phyloP scores from a whole-genome alignment of 2,329 filamentous ascomycete genomes.

The Fusarium bulbicola region DNA sequence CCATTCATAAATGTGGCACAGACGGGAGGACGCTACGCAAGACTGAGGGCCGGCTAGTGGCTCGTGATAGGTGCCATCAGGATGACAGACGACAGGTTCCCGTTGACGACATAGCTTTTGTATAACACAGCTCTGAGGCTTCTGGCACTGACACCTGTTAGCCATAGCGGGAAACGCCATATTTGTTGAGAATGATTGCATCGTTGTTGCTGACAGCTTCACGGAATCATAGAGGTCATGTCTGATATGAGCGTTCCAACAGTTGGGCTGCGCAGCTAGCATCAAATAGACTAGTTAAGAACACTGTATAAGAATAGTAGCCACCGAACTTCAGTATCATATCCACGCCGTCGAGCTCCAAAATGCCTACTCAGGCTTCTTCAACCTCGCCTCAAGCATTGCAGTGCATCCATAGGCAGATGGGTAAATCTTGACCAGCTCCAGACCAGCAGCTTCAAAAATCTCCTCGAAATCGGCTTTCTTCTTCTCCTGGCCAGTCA shows the following conservation, averaged over 20 bases:
- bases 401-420: conserved; percentile 44
- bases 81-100: neutral
- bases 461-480: conserved; percentile 43
- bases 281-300: neutral
- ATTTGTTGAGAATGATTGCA: neutral
- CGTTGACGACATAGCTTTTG: neutral
- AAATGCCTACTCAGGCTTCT: neutral
- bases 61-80: neutral
- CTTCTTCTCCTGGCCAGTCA: conserved; percentile 48
- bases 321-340: neutral
- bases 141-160: neutral
- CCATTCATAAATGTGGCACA: neutral
- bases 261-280: neutral
- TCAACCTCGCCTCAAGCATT: conserved; percentile 46
- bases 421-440: conserved; percentile 47
- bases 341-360: neutral
- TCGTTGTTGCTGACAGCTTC: neutral
- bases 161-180: rapidly evolving
- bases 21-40: neutral
- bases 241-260: neutral
- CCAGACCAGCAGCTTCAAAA: conserved; percentile 45
- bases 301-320: too few relatives aligned
- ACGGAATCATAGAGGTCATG: neutral
- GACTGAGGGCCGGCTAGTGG: neutral
- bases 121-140: neutral